phyloP scores from a whole-genome alignment of 805 yeast genomes.

The Wickerhamiella occidentalis region DNA sequence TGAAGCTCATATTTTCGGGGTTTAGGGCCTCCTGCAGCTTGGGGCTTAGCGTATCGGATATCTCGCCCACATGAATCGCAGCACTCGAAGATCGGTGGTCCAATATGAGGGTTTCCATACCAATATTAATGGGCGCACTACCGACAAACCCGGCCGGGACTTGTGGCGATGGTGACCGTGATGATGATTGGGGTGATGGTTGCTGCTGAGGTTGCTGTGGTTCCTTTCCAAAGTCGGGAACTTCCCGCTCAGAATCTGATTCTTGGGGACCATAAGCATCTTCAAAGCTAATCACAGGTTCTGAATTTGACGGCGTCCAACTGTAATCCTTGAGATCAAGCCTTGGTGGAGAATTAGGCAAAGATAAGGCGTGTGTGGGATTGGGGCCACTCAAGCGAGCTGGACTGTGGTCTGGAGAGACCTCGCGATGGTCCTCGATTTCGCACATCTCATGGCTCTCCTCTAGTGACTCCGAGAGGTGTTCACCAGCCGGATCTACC shows the following conservation, averaged over 20 bases:
- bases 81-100: not conserved
- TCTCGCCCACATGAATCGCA: not conserved
- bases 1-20: conserved; percentile 22
- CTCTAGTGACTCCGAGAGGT: too few relatives aligned
- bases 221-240: not conserved
- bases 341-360: not conserved
- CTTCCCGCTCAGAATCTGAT: not conserved
- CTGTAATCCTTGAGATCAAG: not conserved
- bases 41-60: not conserved
- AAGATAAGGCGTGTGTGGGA: not conserved
- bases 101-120: conserved; percentile 2
- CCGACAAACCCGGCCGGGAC: conserved; percentile 5
- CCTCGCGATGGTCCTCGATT: too few relatives aligned
- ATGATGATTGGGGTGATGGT: too few relatives aligned
- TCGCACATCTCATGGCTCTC: too few relatives aligned
- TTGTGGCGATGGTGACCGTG: not conserved
- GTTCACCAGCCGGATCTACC: too few relatives aligned
- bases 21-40: conserved; percentile 7
- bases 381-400: not conserved
- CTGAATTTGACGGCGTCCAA: not conserved
- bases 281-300: conserved; percentile 9
- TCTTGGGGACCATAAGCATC: not conserved
- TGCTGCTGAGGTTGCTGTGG: too few relatives aligned
- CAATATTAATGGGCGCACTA: conserved; percentile 12
- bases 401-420: not conserved